phyloP scores from a whole-genome alignment of 768 basidiomycete species.

The Kwoniella dejecticola region DNA sequence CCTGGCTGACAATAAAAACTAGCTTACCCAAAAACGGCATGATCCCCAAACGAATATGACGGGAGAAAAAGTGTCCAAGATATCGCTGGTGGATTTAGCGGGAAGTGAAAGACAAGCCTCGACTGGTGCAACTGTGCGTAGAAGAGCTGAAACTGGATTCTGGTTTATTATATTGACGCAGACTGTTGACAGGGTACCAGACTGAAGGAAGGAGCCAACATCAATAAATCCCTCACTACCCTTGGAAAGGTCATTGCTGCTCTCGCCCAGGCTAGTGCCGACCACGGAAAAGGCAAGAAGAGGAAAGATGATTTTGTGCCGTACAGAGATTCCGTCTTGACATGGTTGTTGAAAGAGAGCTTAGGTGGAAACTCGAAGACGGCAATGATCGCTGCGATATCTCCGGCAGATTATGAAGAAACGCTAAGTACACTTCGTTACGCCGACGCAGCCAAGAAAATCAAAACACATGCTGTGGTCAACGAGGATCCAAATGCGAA shows the following conservation, averaged over 20 bases:
- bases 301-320: constrained; percentile 91
- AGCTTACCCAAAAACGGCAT: constrained; percentile 87
- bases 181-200: constrained; percentile 69
- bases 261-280: constrained; percentile 70
- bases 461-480: constrained; percentile 98
- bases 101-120: constrained; percentile 97
- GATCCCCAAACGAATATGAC: constrained; percentile 82
- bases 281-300: constrained; percentile 67
- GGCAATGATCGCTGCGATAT: constrained; percentile 98
- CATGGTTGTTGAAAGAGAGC: constrained; percentile 97
- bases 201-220: constrained; percentile 96
- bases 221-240: constrained; percentile 97
- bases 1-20: constrained; percentile 13
- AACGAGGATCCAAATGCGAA: constrained; percentile 99
- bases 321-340: constrained; percentile 96
- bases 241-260: constrained; percentile 96
- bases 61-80: constrained; percentile 98
- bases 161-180: too few species aligned
- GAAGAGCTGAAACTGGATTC: too few species aligned
- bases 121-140: constrained; percentile 77
- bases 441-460: constrained; percentile 98
- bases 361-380: constrained; percentile 76
- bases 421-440: constrained; percentile 95
- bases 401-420: constrained; percentile 71
- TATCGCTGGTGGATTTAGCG: constrained; percentile 94